Evolutionary conservation across 2,329 filamentous ascomycete species (phyloP), one percentile per base, ranked within the genome.

Genomic region (Rasamsonia emersonii): DNA sequence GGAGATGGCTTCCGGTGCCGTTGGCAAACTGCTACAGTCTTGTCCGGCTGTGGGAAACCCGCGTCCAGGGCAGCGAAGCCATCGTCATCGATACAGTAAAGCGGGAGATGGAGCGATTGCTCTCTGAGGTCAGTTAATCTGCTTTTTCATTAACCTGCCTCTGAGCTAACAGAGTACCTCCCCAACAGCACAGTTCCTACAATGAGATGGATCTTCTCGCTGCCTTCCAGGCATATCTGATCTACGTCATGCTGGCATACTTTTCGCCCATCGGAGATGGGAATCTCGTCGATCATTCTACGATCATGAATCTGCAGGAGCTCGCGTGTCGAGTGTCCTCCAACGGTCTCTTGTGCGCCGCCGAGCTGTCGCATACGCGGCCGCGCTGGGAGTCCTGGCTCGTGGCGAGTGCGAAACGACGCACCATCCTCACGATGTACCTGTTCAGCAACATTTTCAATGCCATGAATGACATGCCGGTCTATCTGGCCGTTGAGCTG

Each of bases 381-480:
- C 71, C 71, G 0, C 49, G 33, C 5, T 73, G 71, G 71, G 68
- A 72, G 35, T 52, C 58, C 1, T 76, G 72, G 72, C 63, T 73
- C 4, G 46, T 70, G 0, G 64, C 64, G 0, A 68, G 71, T 25
- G 59, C 71, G 0, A 75, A 73, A 38, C 58, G 71, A 2, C 59
- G 73, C 3, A 64, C 67, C 0, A 37, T 76, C 0, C 72, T 61
- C 36, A 56, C 59, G 0, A 68, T 73, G 61, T 75, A 73, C 33
- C 49, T 75, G 3, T 65, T 75, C 25, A 68, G 70, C 36, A 71
- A 62, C 24, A 45, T 71, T 0, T 60, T 73, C 5, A 60, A 62
- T 1, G 45, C 59, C 0, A 52, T 62, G 6, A 56, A 69, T 4
- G 55, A 56, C 0, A 41, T 69, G 0, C 63, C 67, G 0, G 67